phyloP scores from a whole-genome alignment of 192 early-diverging fungal species.

The Coemansia sp. region DNA sequence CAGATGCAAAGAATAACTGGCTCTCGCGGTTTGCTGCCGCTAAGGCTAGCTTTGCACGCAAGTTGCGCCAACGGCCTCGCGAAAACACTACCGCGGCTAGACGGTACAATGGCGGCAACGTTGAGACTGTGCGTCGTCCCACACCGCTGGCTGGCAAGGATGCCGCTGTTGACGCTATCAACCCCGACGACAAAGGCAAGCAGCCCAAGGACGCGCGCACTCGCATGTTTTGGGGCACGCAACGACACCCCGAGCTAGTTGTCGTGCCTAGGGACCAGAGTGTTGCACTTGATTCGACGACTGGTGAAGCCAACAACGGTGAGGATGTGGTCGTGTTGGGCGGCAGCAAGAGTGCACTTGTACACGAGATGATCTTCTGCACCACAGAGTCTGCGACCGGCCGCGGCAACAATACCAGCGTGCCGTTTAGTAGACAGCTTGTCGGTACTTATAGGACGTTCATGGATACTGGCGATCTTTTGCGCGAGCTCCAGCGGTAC shows the following conservation, averaged over 20 bases:
- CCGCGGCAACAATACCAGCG: background rate
- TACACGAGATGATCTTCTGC: constrained; percentile 65
- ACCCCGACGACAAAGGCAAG: constrained; percentile 32
- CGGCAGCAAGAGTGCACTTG: constrained; percentile 56
- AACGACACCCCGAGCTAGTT: constrained; percentile 58
- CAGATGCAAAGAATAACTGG: constrained; percentile 57
- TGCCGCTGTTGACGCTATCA: constrained; percentile 1
- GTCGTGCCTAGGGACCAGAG: constrained; percentile 9
- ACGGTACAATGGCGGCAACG: constrained; percentile 13
- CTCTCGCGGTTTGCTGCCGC: constrained; percentile 55
- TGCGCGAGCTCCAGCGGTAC: constrained; percentile 53
- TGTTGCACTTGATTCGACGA: background rate
- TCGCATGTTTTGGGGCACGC: constrained; percentile 58
- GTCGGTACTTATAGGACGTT: constrained; percentile 39
- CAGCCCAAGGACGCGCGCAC: constrained; percentile 32
- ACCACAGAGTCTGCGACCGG: constrained; percentile 4
- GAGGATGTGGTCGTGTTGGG: constrained; percentile 37
- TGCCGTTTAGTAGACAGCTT: constrained; percentile 34
- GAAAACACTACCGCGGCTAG: constrained; percentile 28
- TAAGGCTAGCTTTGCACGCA: constrained; percentile 54
- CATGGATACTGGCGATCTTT: constrained; percentile 45
- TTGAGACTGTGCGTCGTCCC: constrained; percentile 1
- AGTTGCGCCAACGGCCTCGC: constrained; percentile 48
- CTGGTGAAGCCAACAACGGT: too few species aligned
- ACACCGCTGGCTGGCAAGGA: constrained; percentile 21